A percentile compares a stretch with the other conserved stretches of the same genome.
These are phyloP conservation scores for Erysimum cheiranthoides DNA, from an alignment of 345 rosid genomes.

Conservation along the genomic window DNA sequence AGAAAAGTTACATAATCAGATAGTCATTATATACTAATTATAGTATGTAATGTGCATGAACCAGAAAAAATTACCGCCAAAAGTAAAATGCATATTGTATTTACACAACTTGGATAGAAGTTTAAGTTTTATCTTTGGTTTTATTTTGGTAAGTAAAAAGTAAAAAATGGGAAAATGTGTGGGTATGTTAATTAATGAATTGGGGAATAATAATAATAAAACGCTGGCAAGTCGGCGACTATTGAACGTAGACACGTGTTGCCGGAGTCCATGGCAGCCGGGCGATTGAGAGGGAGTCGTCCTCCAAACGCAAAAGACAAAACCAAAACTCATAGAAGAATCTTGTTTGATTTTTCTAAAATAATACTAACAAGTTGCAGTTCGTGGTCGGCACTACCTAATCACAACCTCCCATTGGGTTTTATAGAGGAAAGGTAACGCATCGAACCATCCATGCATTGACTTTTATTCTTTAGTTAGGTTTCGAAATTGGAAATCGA, in stretches of 20 bases:
- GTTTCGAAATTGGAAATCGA: slow-evolving; percentile 47
- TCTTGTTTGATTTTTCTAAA: too few relatives aligned
- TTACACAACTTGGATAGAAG: too few relatives aligned
- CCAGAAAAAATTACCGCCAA: too few relatives aligned
- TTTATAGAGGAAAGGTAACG: slow-evolving; percentile 23
- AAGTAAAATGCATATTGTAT: too few relatives aligned
- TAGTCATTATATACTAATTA: too few relatives aligned
- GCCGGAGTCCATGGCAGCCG: slow-evolving; percentile 34
- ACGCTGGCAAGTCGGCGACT: background rate
- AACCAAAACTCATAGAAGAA: background rate
- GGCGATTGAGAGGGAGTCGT: background rate
- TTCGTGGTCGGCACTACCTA: slow-evolving; percentile 42
- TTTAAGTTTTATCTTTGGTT: too few relatives aligned
- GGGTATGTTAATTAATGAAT: too few relatives aligned
- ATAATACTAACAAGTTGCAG: background rate
- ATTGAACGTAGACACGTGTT: slow-evolving; percentile 30
- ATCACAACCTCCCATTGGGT: slow-evolving; percentile 30
- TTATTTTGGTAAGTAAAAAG: too few relatives aligned
- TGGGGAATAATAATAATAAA: too few relatives aligned
- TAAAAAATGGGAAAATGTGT: too few relatives aligned
- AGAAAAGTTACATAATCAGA: too few relatives aligned
- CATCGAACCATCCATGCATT: slow-evolving; percentile 43
- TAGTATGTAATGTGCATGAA: too few relatives aligned
- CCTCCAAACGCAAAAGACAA: background rate
- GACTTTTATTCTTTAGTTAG: slow-evolving; percentile 49